Conservation (phyloP, 257 asterid genomes). For the Solanum medicagineum region DNA sequence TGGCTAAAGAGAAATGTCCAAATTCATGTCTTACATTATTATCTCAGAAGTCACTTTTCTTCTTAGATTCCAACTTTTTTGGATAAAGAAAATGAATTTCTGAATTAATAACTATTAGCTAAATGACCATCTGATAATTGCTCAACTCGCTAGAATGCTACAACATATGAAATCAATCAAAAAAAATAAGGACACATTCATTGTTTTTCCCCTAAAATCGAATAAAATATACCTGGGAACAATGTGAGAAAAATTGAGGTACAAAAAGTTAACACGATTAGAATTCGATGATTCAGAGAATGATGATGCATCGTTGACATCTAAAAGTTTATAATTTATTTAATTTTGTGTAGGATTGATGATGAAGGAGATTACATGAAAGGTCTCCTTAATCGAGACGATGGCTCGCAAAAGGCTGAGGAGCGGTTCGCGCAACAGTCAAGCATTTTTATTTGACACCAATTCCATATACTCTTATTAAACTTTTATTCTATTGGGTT, state of each 20-base stretch:
- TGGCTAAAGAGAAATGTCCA: too few relatives aligned
- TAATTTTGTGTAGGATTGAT: neutral
- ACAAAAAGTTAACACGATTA: neutral
- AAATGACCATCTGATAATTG: neutral
- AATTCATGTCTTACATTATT: too few relatives aligned
- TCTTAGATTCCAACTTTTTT: neutral
- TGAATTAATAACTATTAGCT: too few relatives aligned
- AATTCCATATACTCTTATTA: neutral
- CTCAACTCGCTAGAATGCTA: neutral
- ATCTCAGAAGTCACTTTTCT: neutral
- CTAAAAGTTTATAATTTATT: neutral
- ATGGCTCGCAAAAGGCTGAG: neutral
- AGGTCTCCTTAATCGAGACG: neutral
- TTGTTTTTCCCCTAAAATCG: neutral
- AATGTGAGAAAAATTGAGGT: constrained; percentile 27
- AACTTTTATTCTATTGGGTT: neutral
- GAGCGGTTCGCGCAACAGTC: neutral
- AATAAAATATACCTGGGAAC: constrained; percentile 29
- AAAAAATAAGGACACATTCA: neutral
- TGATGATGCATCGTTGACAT: neutral
- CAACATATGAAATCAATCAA: neutral
- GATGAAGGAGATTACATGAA: neutral
- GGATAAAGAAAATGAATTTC: too few relatives aligned
- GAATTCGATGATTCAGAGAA: neutral
- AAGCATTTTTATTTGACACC: neutral